A percentile compares a stretch with the other conserved stretches of the same genome.
phyloP scores from a whole-genome alignment of 768 basidiomycete genomes.

The Xanthoconium stramineum region DNA sequence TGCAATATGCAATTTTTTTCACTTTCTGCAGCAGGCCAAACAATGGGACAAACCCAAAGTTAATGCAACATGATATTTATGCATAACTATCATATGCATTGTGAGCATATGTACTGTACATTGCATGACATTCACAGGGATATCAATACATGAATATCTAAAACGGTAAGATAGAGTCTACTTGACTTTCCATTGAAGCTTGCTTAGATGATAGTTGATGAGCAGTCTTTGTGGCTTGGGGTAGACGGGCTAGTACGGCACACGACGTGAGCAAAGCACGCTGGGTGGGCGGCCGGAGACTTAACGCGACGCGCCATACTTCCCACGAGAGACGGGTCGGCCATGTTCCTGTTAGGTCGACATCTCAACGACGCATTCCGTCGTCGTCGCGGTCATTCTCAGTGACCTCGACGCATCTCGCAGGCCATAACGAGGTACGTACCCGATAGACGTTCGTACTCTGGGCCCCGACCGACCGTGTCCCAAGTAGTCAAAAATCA shows the following conservation, averaged over 20 bases:
- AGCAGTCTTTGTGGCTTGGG: slow-evolving; percentile 68
- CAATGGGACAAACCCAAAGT: too few species aligned
- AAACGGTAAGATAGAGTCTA: slow-evolving; percentile 35
- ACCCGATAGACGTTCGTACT: background rate
- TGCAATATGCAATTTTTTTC: too few species aligned
- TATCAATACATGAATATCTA: slow-evolving; percentile 20
- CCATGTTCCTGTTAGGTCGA: slow-evolving; percentile 12
- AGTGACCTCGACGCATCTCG: slow-evolving; percentile 19
- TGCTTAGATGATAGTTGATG: slow-evolving; percentile 88
- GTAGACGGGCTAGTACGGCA: slow-evolving; percentile 57
- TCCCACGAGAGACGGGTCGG: too few species aligned
- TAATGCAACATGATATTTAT: too few species aligned
- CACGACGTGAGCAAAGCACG: slow-evolving; percentile 2
- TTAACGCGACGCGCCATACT: too few species aligned
- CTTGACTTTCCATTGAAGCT: slow-evolving; percentile 72
- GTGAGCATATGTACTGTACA: too few species aligned
- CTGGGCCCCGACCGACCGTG: slow-evolving; percentile 3
- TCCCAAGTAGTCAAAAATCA: slow-evolving; percentile 72
- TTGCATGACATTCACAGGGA: slow-evolving; percentile 14
- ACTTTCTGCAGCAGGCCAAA: too few species aligned
- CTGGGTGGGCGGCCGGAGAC: slow-evolving; percentile 33
- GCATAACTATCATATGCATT: too few species aligned
- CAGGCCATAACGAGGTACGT: slow-evolving; percentile 43
- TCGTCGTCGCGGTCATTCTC: slow-evolving; percentile 24
- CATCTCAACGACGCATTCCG: background rate